Evolutionary conservation across 805 yeast genomes (phyloP).

Genomic region (Nakazawaea laoshanensis): DNA sequence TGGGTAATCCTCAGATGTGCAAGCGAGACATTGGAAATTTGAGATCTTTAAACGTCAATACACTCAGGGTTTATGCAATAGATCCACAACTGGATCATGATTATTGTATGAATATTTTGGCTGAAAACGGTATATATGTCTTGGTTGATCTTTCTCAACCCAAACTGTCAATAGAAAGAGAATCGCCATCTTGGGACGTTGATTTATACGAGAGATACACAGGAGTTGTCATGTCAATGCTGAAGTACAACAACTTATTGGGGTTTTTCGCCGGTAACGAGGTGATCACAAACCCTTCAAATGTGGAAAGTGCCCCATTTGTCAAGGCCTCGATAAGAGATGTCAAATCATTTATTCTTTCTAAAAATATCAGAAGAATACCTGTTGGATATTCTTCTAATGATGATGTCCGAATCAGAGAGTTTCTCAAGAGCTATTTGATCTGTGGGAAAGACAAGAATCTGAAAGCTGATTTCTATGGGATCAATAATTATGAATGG

Average conservation of each 20-base stretch:
- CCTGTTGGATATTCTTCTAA: conserved; percentile 41
- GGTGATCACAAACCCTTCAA: conserved; percentile 27
- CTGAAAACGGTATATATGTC: conserved; percentile 36
- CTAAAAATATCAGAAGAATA: conserved; percentile 25
- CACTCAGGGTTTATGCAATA: conserved; percentile 30
- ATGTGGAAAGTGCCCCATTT: conserved; percentile 36
- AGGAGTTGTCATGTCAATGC: conserved; percentile 31
- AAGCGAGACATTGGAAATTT: conserved; percentile 27
- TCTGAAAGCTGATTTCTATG: conserved; percentile 63
- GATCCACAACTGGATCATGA: conserved; percentile 31
- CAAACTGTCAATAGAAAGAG: conserved; percentile 23
- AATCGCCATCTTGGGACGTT: conserved; percentile 26
- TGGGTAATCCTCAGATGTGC: conserved; percentile 24
- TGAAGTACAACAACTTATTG: conserved; percentile 26
- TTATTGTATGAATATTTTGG: conserved; percentile 26
- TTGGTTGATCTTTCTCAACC: conserved; percentile 38
- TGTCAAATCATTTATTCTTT: conserved; percentile 29
- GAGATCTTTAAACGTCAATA: conserved; percentile 25
- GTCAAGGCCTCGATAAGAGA: conserved; percentile 41
- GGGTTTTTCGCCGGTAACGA: conserved; percentile 35
- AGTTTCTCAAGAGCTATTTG: conserved; percentile 35
- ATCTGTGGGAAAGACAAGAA: conserved; percentile 33
- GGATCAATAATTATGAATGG: conserved; percentile 77
- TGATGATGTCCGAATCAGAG: conserved; percentile 33
- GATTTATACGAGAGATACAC: conserved; percentile 31